These are phyloP conservation scores for Microsporum audouinii DNA, from an alignment of 2,329 filamentous ascomycete species.

Conservation along the genomic window DNA sequence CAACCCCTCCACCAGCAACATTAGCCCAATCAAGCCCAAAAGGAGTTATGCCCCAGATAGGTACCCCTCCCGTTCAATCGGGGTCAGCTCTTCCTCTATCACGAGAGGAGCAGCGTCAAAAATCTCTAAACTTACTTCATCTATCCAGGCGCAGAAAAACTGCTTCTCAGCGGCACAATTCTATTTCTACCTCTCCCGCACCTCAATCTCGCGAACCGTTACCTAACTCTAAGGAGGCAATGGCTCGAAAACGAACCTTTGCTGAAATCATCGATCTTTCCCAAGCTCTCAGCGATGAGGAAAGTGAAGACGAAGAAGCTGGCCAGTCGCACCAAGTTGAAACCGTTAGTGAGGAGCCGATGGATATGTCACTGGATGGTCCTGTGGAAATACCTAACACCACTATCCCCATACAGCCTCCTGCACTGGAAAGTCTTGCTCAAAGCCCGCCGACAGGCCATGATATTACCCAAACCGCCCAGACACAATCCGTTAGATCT, in stretches of 20 bases:
- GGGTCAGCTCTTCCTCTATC: neutral
- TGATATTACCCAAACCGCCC: slow-evolving; percentile 8
- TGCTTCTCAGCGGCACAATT: neutral
- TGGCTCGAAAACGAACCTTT: slow-evolving; percentile 45
- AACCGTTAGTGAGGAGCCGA: neutral
- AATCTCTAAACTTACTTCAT: neutral
- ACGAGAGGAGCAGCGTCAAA: neutral
- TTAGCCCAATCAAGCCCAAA: neutral
- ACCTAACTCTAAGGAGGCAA: slow-evolving; percentile 41
- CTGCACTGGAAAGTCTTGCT: neutral
- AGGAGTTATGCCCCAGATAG: neutral
- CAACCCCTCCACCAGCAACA: neutral
- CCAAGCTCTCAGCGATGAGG: slow-evolving; percentile 36
- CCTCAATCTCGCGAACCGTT: slow-evolving; percentile 10
- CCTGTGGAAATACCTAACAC: neutral
- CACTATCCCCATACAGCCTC: neutral
- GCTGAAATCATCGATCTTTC: slow-evolving; percentile 45
- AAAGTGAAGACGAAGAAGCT: slow-evolving; percentile 11
- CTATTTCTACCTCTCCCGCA: neutral
- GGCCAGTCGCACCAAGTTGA: slow-evolving; percentile 20
- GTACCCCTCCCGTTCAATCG: neutral
- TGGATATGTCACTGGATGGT: neutral
- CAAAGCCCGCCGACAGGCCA: slow-evolving; percentile 6
- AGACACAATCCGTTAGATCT: neutral
- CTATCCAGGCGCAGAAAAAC: neutral